Percentiles rank a stretch among this genome's conserved stretches.
phyloP scores from a whole-genome alignment of 331 rosid genomes.

The Quercus tomentella region DNA sequence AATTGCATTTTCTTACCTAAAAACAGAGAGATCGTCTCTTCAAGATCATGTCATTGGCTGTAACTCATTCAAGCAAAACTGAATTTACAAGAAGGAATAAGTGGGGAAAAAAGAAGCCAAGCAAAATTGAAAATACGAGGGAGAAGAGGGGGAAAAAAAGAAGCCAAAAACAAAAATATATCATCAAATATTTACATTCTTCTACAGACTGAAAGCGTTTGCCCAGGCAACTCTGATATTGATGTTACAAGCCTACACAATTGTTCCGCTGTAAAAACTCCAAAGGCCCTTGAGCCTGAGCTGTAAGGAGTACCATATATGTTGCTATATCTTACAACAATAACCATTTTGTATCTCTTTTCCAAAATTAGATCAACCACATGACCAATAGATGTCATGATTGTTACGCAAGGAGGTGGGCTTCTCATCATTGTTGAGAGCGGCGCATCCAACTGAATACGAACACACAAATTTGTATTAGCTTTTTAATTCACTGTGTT shows the following conservation, averaged over 20 bases:
- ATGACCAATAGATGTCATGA: conserved; percentile 48
- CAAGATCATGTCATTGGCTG: too few species aligned
- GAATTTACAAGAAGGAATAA: background rate
- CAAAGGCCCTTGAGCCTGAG: conserved; percentile 56
- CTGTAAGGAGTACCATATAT: conserved; percentile 25
- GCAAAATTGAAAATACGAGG: background rate
- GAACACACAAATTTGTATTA: background rate
- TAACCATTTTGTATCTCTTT: conserved; percentile 49
- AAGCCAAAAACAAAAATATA: too few species aligned
- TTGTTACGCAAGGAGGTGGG: conserved; percentile 59
- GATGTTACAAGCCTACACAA: conserved; percentile 37
- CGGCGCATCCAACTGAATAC: conserved; percentile 57
- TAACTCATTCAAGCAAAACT: too few species aligned
- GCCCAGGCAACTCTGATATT: conserved; percentile 24
- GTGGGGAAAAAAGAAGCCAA: too few species aligned
- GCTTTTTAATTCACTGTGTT: background rate
- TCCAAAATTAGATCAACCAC: conserved; percentile 62
- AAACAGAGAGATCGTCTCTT: too few species aligned
- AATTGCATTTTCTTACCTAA: too few species aligned
- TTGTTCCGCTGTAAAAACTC: conserved; percentile 59
- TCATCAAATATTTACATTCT: background rate
- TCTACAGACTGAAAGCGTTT: conserved; percentile 27
- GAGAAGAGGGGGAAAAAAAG: background rate
- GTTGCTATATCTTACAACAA: conserved; percentile 46
- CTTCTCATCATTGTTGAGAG: conserved; percentile 77